Evolutionary conservation across 2,329 filamentous ascomycete species (phyloP), one percentile per base, ranked within the genome.

Genomic region (Fusarium liriodendri): DNA sequence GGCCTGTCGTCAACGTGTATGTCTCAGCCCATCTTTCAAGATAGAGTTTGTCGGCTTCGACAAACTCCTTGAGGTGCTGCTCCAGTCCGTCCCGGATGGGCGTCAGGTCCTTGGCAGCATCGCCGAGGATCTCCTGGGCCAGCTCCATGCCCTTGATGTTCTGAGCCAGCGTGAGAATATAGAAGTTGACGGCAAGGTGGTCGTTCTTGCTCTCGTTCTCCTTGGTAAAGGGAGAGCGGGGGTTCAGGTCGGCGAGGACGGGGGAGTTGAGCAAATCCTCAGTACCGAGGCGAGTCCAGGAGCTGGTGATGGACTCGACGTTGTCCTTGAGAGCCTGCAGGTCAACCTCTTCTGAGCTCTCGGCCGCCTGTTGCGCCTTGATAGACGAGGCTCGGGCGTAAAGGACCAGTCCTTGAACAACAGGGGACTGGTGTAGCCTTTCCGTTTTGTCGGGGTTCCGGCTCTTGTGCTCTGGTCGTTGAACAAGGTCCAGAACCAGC

Each of bases 401-500:
- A 40, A 84, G 72, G 8, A 75, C 65, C 69, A 80, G 68, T 33
- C 81, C 81, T n/a, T 80, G 80, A 18, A 81, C 67, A 29, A 79
- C 18, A 6, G 75, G 76, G 20, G 79, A 79, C 29, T 74, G 73
- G 58, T 81, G 75, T 42, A 79, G 61, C 40, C 71, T 72, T 42
- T 79, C 63, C 22, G 68, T 63, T 37, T 70, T 66, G 55, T 61
- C 59, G 68, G 47, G 3, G 67, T 71, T 7, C 42, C 16, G 10
- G 22, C 9, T 8, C 35, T 75, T 65, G 78, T 89, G 87, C 25
- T 78, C 80, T 16, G 83, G 78, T 29, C 85, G 81, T 74, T 88
- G 82, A 50, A 89, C 79, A 69, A 89, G 78, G 54, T 89, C 87
- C 64, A 89, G 70, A 18, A 90, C 79, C 67, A 85, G 79, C 67